A percentile compares a stretch with the other conserved stretches of the same genome.
These are phyloP conservation scores for Pythium brachiatum DNA, from an alignment of 352 stramenopile genomes.

Conservation along the genomic window DNA sequence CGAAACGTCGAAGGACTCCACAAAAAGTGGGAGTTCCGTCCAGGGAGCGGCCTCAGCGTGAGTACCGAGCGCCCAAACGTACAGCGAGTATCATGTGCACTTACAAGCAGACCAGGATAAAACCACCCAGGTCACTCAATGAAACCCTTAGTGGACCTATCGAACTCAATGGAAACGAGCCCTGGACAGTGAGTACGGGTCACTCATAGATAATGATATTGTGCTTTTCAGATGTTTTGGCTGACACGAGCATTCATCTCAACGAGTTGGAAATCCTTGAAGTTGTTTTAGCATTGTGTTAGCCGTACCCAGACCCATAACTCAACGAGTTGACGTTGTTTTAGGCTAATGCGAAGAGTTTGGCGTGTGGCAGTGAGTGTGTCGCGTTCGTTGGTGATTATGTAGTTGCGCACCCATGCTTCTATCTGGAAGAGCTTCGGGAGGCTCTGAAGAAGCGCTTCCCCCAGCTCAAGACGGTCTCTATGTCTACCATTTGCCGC, in stretches of 20 bases:
- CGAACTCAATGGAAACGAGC: too few relatives aligned
- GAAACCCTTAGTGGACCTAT: too few relatives aligned
- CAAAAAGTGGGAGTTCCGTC: too few relatives aligned
- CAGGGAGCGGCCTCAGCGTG: too few relatives aligned
- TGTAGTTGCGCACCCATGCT: conserved; percentile 27
- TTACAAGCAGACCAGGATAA: too few relatives aligned
- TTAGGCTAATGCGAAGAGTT: background rate
- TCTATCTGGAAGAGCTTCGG: conserved; percentile 30
- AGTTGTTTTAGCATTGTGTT: conserved; percentile 10
- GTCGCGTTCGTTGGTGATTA: conserved; percentile 16
- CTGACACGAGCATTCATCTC: background rate
- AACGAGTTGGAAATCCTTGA: conserved; percentile 4
- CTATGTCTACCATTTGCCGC: conserved; percentile 22
- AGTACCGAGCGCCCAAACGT: too few relatives aligned
- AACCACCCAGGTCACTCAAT: too few relatives aligned
- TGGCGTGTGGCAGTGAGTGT: background rate
- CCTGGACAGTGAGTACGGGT: too few relatives aligned
- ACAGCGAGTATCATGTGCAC: too few relatives aligned
- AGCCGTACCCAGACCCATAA: background rate
- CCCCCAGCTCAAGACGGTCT: conserved; percentile 1
- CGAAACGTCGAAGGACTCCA: too few relatives aligned
- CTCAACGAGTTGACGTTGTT: conserved; percentile 1
- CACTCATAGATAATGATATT: too few relatives aligned
- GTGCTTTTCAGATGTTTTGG: conserved; percentile 11
- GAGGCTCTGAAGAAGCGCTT: conserved; percentile 12